phyloP scores from a whole-genome alignment of 345 rosid genomes.

The Noccaea caerulescens region DNA sequence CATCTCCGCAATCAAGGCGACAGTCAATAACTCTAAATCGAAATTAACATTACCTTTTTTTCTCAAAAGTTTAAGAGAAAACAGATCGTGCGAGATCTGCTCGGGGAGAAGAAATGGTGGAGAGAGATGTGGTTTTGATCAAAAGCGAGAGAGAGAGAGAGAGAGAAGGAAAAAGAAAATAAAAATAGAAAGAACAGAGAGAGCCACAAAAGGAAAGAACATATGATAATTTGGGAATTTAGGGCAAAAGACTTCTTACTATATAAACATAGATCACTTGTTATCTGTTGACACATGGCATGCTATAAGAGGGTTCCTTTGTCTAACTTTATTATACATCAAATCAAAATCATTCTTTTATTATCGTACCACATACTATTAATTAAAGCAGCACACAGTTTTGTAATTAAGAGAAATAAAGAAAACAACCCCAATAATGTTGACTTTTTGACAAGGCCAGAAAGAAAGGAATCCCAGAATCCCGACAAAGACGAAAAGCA shows the following conservation, averaged over 20 bases:
- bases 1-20: neutral
- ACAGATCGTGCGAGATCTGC: conserved; percentile 35
- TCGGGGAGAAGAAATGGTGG: neutral
- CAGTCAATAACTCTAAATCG: neutral
- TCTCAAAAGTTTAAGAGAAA: neutral
- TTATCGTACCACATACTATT: neutral
- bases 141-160: neutral
- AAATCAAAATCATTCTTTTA: neutral
- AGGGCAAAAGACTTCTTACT: conserved; percentile 34
- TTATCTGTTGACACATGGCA: conserved; percentile 30
- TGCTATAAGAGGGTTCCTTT: conserved; percentile 26
- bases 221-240: conserved; percentile 26
- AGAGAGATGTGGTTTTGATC: conserved; percentile 19
- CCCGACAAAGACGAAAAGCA: conserved; percentile 16
- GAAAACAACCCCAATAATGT: neutral
- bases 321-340: neutral
- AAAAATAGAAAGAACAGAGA: neutral
- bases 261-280: conserved; percentile 31
- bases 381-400: neutral
- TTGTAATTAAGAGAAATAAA: neutral
- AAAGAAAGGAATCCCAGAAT: conserved; percentile 8
- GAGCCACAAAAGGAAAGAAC: conserved; percentile 38
- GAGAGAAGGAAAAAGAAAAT: neutral
- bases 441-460: neutral
- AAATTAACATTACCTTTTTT: neutral